Evolutionary conservation across 352 stramenopile species (phyloP), one percentile per base, ranked within the genome.

Genomic region (Phytopythium mirpurense): DNA sequence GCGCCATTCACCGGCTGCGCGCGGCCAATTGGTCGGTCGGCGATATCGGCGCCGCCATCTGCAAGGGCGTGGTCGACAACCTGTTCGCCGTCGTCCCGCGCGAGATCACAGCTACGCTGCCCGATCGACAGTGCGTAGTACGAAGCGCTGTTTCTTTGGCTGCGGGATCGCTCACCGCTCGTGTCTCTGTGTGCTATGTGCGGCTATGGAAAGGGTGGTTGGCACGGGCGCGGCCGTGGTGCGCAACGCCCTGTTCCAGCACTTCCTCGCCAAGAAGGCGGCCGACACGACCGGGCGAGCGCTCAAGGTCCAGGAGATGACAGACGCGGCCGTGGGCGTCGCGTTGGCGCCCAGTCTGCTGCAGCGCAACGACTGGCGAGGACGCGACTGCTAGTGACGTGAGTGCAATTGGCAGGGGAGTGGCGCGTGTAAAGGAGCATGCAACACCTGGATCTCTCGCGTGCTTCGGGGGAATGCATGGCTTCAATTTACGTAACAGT

Each of bases 1-100:
- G 73, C n/a, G 58, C 32, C 8, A 74, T 89, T 37, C 51, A 70
- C n/a, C 50, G 67, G 27, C 51, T 91, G 10, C 38, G 54, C 31
- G 62, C 77, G 24, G 52, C 54, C 45, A 89, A 89, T 47, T 83
- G 69, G 51, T 84, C 68, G 2, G 47, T 91, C 0, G 78, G 80
- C 36, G 78, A 91, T 46, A 72, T 88, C 18, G 83, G 66, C 38
- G 76, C 80, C n/a, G 65, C 80, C 29, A 64, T 89, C 18, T 79
- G 75, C 34, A 66, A 63, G 19, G 78, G 78, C 0, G 50, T 91
- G 11, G 56, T 91, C 4, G 58, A 71, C 23, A 88, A 89, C 26
- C 72, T 91, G 34, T 63, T 88, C 3, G 53, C 60, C 0, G 80
- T 89, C 68, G 67, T 87, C 4, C 80, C 80, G 4, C 16, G 50